Base-by-base conservation (phyloP, 805 yeast species). In the Monosporozyma unispora region DNA sequence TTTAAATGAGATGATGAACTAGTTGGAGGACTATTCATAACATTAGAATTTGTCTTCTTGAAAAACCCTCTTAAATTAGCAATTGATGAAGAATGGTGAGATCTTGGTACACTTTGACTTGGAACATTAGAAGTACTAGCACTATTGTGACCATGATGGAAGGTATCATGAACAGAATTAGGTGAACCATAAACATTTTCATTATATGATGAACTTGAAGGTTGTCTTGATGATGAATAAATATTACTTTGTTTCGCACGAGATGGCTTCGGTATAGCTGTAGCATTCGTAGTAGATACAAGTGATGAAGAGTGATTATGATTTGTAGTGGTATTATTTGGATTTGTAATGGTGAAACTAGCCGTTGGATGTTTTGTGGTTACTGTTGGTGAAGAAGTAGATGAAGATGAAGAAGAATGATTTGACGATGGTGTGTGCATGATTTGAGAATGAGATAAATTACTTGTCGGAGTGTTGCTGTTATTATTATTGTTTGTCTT, bases 1-100 rank as follows among this genome's bases (percentile, higher is more conserved):
- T 41, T 19, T 39, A 23, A 16, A 22, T 50, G 48, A 10, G 33
- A 45, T 22, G 45, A 14, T 5, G 35, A 31, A 9, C 21, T 16
- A 21, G 14, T 3, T 21, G 42, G 42, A 5, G 42, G 42, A 38
- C 23, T 23, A 14, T 16, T 22, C 16, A 29, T 14, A 41, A 22
- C 48, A 12, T 51, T 49, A 14, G 56, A 52, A 12, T 57, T 53
- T 2, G 71, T 61, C 49, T 76, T 74, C 53, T 79, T 82, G 71
- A 85, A 85, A 59, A 85, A 84, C 45, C 88, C 71, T 59, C 84
- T 81, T 58, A 85, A 66, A 62, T 84, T 86, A 16, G 85, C 89
- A 82, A 85, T 84, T 7, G 90, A 84, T 43, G 85, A 81, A 44
- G 46, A 42, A 18, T 84, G 90, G 53, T 84, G 75, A 2, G 84